Evolutionary conservation across 495 filamentous ascomycete genomes (phyloP).

Genomic region (Penicillium tannophilum): DNA sequence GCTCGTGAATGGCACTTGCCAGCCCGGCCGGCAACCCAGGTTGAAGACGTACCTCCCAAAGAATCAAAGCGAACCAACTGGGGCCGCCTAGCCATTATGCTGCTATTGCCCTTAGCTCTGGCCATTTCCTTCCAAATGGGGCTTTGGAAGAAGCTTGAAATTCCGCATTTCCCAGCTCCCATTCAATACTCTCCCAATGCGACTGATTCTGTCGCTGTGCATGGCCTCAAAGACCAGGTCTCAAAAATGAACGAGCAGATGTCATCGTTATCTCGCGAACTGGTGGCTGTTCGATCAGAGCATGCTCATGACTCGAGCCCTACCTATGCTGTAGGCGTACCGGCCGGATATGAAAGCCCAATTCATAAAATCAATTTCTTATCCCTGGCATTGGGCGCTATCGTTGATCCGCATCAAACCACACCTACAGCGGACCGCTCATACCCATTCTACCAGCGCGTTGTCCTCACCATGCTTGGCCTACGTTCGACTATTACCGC

Average conservation of each 20-base stretch:
- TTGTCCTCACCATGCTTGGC: not conserved
- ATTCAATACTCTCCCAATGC: conserved; percentile 22
- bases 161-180: conserved; percentile 10
- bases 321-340: conserved; percentile 17
- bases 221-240: conserved; percentile 34
- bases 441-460: not conserved
- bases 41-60: not conserved
- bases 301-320: conserved; percentile 19
- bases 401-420: conserved; percentile 40
- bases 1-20: conserved; percentile 12
- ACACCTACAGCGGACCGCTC: conserved; percentile 29
- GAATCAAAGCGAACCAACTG: conserved; percentile 11
- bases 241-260: conserved; percentile 35
- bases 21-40: conserved; percentile 3
- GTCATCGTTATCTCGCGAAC: conserved; percentile 39
- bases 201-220: conserved; percentile 28
- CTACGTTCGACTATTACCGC: not conserved
- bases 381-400: conserved; percentile 32
- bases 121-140: conserved; percentile 8
- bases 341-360: conserved; percentile 10
- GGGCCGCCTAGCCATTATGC: conserved; percentile 3
- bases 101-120: conserved; percentile 21
- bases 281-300: conserved; percentile 31
- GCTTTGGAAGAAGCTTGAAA: conserved; percentile 12
- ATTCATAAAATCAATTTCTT: conserved; percentile 42